These are phyloP conservation scores for Usnea hakonensis DNA, from an alignment of 495 filamentous ascomycete species.

Conservation along the genomic window DNA sequence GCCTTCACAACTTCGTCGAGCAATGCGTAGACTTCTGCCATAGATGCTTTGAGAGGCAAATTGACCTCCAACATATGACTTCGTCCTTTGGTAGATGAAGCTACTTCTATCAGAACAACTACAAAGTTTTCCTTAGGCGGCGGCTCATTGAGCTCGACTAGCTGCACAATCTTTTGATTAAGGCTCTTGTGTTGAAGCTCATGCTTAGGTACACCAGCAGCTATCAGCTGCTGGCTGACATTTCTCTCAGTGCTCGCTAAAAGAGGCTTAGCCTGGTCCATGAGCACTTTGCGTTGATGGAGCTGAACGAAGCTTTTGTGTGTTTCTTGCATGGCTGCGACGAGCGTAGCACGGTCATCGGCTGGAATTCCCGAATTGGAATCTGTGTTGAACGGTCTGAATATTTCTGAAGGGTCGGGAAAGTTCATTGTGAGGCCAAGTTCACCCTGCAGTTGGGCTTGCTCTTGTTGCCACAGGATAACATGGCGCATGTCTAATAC, in stretches of 20 bases:
- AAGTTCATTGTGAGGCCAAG: conserved; percentile 7
- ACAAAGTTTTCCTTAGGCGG: not conserved
- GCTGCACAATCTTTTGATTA: conserved; percentile 5
- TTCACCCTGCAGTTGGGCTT: not conserved
- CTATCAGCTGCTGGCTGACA: not conserved
- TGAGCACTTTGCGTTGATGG: not conserved
- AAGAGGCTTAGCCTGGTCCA: not conserved
- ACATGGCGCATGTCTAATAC: not conserved
- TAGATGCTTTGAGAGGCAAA: not conserved
- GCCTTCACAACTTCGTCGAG: not conserved
- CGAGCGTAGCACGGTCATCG: not conserved
- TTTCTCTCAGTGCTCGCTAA: not conserved
- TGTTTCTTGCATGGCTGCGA: not conserved
- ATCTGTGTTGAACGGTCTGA: not conserved
- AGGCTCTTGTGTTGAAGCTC: not conserved
- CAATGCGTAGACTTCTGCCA: not conserved
- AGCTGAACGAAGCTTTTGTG: not conserved
- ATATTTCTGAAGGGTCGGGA: not conserved
- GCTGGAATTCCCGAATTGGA: not conserved
- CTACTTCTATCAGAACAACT: not conserved
- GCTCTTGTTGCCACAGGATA: not conserved
- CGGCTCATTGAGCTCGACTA: not conserved
- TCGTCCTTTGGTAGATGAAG: not conserved
- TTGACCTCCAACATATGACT: not conserved
- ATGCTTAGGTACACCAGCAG: not conserved